phyloP scores from a whole-genome alignment of 164 flowering plant genomes.

The Annona cherimola region DNA sequence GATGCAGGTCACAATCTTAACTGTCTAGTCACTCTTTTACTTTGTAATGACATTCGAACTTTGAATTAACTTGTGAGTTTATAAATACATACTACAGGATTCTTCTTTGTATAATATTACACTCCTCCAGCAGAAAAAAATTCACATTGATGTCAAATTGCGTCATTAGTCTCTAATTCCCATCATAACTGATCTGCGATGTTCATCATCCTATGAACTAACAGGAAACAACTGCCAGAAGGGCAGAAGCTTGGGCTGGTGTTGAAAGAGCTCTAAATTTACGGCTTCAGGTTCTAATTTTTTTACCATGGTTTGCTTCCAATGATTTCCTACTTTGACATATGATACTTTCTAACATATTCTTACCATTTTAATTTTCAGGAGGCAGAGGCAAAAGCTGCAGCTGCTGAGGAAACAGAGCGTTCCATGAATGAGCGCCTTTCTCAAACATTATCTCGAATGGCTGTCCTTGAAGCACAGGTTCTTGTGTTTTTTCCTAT shows the following conservation, averaged over 20 bases:
- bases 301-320: constrained; percentile 6
- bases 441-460: constrained; percentile 90
- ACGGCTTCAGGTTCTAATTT: constrained; percentile 71
- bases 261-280: constrained; percentile 87
- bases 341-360: not conserved
- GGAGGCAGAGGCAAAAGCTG: constrained; percentile 99
- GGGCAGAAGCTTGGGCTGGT: constrained; percentile 97
- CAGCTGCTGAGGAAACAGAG: constrained; percentile 85
- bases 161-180: not conserved
- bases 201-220: constrained; percentile 4
- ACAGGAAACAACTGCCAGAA: constrained; percentile 83
- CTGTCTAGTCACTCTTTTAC: not conserved
- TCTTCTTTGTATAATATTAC: not conserved
- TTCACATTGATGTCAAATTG: not conserved
- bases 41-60: not conserved
- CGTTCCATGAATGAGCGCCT: constrained; percentile 89
- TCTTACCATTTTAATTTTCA: constrained; percentile 22
- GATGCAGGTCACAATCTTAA: constrained; percentile 59
- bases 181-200: not conserved
- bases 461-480: constrained; percentile 99
- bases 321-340: constrained; percentile 3
- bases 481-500: constrained; percentile 27
- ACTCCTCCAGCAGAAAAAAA: not conserved
- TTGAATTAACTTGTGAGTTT: not conserved
- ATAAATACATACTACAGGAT: not conserved